Percentiles rank a stretch among this genome's conserved stretches.
phyloP scores from a whole-genome alignment of 2,329 filamentous ascomycete genomes.

The Tetracladium maxilliforme region DNA sequence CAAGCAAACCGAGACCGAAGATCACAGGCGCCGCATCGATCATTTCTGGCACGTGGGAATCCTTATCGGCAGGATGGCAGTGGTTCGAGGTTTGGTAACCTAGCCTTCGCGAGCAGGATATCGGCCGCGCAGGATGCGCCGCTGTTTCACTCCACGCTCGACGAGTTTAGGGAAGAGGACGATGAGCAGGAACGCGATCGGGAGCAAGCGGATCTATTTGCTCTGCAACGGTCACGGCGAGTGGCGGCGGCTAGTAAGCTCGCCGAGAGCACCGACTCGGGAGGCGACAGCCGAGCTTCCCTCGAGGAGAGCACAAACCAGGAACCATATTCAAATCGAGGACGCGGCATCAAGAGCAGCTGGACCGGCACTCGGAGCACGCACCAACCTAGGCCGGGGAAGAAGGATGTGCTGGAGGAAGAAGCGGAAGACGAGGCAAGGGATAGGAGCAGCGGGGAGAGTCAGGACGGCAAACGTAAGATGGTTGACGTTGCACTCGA shows the following conservation, averaged over 20 bases:
- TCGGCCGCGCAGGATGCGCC: conserved; percentile 65
- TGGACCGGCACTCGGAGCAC: conserved; percentile 35
- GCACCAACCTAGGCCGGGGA: conserved; percentile 10
- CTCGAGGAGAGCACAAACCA: conserved; percentile 37
- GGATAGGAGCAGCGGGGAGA: conserved; percentile 10
- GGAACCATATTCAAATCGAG: no score
- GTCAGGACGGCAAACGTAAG: conserved; percentile 29
- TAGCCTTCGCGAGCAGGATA: conserved; percentile 68
- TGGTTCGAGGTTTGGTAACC: conserved; percentile 58
- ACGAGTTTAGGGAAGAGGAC: conserved; percentile 85
- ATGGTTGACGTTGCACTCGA: conserved; percentile 85
- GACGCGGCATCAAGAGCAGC: conserved; percentile 43
- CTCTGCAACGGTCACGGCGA: conserved; percentile 74
- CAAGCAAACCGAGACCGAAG: conserved; percentile 13
- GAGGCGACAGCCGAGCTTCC: conserved; percentile 48
- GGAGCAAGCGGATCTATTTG: conserved; percentile 88
- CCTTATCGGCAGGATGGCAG: conserved; percentile 68
- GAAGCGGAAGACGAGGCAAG: conserved; percentile 14
- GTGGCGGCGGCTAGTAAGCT: conserved; percentile 76
- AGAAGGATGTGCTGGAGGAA: conserved; percentile 17
- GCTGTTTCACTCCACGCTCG: conserved; percentile 83
- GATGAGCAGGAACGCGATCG: conserved; percentile 82
- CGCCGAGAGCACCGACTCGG: conserved; percentile 73
- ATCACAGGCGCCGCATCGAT: conserved; percentile 10
- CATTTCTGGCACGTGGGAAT: conserved; percentile 43